Evolutionary conservation across 257 asterid genomes (phyloP), one percentile per base, ranked within the genome.

Genomic region (Solanum stenotomum): DNA sequence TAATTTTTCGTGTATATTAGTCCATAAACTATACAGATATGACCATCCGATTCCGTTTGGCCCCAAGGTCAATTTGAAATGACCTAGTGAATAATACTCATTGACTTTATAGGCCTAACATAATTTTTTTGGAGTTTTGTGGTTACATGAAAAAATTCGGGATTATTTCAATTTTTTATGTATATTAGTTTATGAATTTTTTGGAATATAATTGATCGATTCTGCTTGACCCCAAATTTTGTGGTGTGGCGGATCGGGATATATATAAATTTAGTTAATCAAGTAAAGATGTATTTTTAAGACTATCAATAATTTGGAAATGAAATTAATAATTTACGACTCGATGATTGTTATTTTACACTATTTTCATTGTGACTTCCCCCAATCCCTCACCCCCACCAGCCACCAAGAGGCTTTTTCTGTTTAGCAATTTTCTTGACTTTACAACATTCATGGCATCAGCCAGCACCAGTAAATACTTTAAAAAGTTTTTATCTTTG

Each of bases 181-280:
- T 56, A 2, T 61, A 61, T 61, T 61, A 61, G 29, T 61, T 23
- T 2, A 23, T 61, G 12, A 23, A 61, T 61, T 23, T 61, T 61
- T 9, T 9, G 5, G 2, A 61, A 61, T 20, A 22, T 61, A 61
- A 61, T 10, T 61, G 3, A 4, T 2, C 0, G 27, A 23, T 23
- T 61, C 14, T 0, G 0, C n/a, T 61, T 61, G 6, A 23, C 0
- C 3, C 10, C 9, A 16, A 6, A 52, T 52, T 52, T 52, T 52
- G n/a, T 18, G 23, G 10, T 52, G 9, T 0, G 10, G 4, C 3
- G 0, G 9, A 6, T 52, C 1, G 1, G 4, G 23, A 0, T 16
- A 18, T 3, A 52, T 18, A 0, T 16, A 52, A 52, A 6, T 52
- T 52, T 52, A 52, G 10, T 6, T 18, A 52, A 18, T 52, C n/a